Evolutionary conservation across 495 filamentous ascomycete genomes (phyloP).

Genomic region (Saxophila tyrrhenica): DNA sequence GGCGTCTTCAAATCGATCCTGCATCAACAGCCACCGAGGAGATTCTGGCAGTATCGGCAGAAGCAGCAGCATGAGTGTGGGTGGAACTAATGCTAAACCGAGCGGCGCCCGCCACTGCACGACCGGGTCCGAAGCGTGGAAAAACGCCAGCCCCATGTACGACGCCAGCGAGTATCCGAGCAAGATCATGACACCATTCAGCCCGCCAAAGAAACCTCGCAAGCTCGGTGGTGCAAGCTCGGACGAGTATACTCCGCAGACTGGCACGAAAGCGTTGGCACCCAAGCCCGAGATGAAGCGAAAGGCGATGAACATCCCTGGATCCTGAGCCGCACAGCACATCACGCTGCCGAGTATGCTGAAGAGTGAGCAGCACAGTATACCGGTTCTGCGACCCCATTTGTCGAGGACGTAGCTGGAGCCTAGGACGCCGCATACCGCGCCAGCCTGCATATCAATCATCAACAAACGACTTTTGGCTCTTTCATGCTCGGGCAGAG

Average conservation of each 20-base stretch:
- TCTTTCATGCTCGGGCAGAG: too few relatives aligned
- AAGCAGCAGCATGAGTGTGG: constrained; percentile 13
- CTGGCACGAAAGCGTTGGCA: constrained; percentile 18
- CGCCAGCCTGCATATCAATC: constrained; percentile 11
- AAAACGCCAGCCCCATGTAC: neutral
- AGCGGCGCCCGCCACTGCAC: constrained; percentile 16
- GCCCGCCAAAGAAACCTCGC: constrained; percentile 20
- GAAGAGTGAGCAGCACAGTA: constrained; percentile 16
- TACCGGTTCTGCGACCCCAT: constrained; percentile 17
- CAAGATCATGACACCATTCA: constrained; percentile 18
- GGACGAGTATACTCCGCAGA: constrained; percentile 12
- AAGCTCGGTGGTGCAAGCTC: constrained; percentile 19
- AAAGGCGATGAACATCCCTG: constrained; percentile 18
- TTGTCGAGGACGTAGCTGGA: constrained; percentile 17
- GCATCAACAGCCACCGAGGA: constrained; percentile 6
- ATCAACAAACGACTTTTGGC: too few relatives aligned
- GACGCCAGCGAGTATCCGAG: neutral
- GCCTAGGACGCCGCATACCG: constrained; percentile 11
- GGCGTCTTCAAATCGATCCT: constrained; percentile 17
- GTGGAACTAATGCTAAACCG: constrained; percentile 9
- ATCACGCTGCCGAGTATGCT: constrained; percentile 16
- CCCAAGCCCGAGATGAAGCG: constrained; percentile 17
- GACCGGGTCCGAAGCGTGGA: neutral
- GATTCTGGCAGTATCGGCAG: constrained; percentile 15
- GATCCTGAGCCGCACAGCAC: constrained; percentile 9